Conservation (phyloP, 208 protist genomes). For the Leishmania martiniquensis region DNA sequence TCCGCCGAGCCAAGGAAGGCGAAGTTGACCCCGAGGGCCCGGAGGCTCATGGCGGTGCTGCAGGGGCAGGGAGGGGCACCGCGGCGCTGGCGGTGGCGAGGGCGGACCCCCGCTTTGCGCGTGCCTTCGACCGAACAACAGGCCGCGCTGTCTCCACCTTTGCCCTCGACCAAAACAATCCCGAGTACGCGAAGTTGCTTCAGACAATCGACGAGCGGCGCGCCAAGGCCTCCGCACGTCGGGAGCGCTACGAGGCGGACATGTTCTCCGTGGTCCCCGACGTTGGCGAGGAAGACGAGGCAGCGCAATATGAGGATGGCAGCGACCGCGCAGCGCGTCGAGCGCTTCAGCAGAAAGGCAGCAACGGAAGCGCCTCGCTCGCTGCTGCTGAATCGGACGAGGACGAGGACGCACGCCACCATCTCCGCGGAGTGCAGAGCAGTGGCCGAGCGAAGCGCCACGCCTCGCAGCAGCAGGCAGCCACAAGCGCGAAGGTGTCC, state of each 20-base stretch:
- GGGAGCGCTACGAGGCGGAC: slow-evolving; percentile 72
- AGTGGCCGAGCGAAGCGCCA: slow-evolving; percentile 50
- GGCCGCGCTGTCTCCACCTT: slow-evolving; percentile 54
- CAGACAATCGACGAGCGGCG: slow-evolving; percentile 81
- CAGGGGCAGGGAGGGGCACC: not conserved
- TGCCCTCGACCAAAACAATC: slow-evolving; percentile 73
- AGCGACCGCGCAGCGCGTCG: not conserved
- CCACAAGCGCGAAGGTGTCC: slow-evolving; percentile 5
- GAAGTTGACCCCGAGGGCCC: slow-evolving; percentile 13
- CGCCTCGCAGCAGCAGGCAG: slow-evolving; percentile 4
- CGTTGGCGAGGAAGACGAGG: slow-evolving; percentile 21
- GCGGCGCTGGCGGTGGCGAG: slow-evolving; percentile 47
- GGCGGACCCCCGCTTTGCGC: slow-evolving; percentile 78
- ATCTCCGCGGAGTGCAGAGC: slow-evolving; percentile 79
- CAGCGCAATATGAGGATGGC: not conserved
- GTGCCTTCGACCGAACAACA: slow-evolving; percentile 51
- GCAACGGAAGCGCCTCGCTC: not conserved
- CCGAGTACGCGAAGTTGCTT: slow-evolving; percentile 84
- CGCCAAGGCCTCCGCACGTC: slow-evolving; percentile 61
- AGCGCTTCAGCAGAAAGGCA: not conserved
- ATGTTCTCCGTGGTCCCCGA: slow-evolving; percentile 83
- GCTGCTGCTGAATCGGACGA: slow-evolving; percentile 28
- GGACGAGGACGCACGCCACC: slow-evolving; percentile 54
- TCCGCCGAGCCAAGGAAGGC: slow-evolving; percentile 49
- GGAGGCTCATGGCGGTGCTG: not conserved